Evolutionary conservation across 495 filamentous ascomycete genomes (phyloP).

Genomic region (Pyronema omphalodes): DNA sequence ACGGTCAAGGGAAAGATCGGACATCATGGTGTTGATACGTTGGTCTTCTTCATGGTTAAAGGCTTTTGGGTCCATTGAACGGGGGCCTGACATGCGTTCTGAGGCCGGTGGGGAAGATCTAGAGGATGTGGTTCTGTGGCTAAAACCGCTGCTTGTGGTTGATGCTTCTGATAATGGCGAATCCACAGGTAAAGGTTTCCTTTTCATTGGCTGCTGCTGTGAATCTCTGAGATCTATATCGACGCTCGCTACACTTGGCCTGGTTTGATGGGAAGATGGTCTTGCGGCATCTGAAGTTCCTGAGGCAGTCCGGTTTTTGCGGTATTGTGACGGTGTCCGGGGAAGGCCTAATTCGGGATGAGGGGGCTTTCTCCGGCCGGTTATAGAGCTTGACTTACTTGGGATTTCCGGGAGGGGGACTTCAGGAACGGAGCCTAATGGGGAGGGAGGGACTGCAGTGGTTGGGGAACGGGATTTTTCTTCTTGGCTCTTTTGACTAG

Average conservation of each 20-base stretch:
- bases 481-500: no score
- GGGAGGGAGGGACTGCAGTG: no score
- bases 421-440: no score
- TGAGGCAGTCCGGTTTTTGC: slow-evolving; percentile 6
- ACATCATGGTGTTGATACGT: slow-evolving; percentile 25
- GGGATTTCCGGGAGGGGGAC: slow-evolving; percentile 5
- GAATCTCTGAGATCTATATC: no score
- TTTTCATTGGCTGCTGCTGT: no score
- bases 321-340: slow-evolving; percentile 15
- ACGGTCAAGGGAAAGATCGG: slow-evolving; percentile 25
- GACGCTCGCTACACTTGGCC: no score
- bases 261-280: neutral
- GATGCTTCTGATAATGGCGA: no score
- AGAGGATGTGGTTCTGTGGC: slow-evolving; percentile 17
- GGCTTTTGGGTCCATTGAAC: slow-evolving; percentile 24
- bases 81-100: slow-evolving; percentile 21
- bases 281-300: neutral
- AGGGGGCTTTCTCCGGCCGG: slow-evolving; percentile 7
- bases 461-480: no score
- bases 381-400: slow-evolving; percentile 3
- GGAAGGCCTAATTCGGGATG: slow-evolving; percentile 19
- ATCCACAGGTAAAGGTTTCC: no score
- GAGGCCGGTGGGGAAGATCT: slow-evolving; percentile 14
- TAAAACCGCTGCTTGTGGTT: no score
- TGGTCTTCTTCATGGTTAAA: neutral